Evolutionary conservation across 2,329 filamentous ascomycete species (phyloP), one percentile per base, ranked within the genome.

Genomic region (Alternaria panax): DNA sequence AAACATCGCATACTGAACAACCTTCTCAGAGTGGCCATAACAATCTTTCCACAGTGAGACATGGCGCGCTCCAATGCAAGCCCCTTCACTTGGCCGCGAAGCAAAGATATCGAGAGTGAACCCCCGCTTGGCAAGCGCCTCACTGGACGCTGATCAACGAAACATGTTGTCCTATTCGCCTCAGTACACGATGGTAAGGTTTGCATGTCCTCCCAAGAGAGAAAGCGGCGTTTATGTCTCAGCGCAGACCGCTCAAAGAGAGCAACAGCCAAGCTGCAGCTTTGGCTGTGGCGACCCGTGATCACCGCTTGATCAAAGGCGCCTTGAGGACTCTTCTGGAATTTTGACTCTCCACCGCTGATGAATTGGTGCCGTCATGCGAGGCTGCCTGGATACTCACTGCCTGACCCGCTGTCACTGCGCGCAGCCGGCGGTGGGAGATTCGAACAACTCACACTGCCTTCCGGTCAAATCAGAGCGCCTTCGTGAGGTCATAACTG

Each of bases 171-270:
- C 62, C 63, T 56, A 59, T 51, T 46, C 7, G 41, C 43, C 42
- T 51, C 52, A 57, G 41, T 42, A 51, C 65, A 61, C 48, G 45
- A 64, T 47, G 50, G 59, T 52, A 60, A 64, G 59, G 59, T 59
- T 61, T 66, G 56, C 54, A 40, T 43, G 30, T 42, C 45, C 20
- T 34, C 27, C 47, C 57, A 18, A 5, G 47, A 32, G 41, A 51
- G 63, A 67, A 59, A 52, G 61, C 66, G 66, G 67, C 69, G 66
- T 65, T 68, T 57, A 56, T 74, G 70, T 75, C 63, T 72, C 62
- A 70, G 61, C 62, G 48, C 57, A 67, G 69, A 74, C 72, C 71
- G 69, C 72, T 64, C 60, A 57, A 58, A 68, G 59, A 46, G 32
- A 20, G 48, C 59, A 60, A 63, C 61, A 48, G 45, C 62, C 62